Evolutionary conservation across 768 basidiomycete genomes (phyloP).

Genomic region (Cyclocybe aegerita): DNA sequence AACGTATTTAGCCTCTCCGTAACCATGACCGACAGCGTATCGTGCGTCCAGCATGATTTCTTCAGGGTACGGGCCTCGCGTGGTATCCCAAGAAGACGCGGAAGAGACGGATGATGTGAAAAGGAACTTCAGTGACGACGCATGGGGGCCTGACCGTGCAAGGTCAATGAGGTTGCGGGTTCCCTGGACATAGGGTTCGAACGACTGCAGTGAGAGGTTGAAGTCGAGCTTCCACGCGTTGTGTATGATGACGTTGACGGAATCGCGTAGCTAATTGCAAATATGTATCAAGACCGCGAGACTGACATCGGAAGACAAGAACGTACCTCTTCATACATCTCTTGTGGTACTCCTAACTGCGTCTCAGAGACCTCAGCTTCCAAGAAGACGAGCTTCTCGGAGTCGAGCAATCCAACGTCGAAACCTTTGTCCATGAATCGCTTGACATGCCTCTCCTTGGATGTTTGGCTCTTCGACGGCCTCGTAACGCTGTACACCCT

Average conservation of each 20-base stretch:
- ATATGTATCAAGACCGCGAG: too few species aligned
- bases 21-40: conserved; percentile 26
- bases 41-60: conserved; percentile 25
- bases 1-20: conserved; percentile 33
- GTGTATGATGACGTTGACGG: conserved; percentile 39
- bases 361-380: conserved; percentile 34
- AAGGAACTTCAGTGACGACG: conserved; percentile 31
- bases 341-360: conserved; percentile 26
- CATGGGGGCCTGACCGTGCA: conserved; percentile 26
- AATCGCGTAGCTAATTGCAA: conserved; percentile 22
- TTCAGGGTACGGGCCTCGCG: conserved; percentile 30
- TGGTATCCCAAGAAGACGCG: conserved; percentile 27
- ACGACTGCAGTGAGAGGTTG: conserved; percentile 40
- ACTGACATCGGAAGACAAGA: background rate
- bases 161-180: conserved; percentile 41
- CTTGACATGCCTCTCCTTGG: conserved; percentile 21
- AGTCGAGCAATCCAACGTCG: conserved; percentile 24
- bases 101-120: conserved; percentile 37
- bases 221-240: conserved; percentile 50
- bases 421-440: conserved; percentile 34
- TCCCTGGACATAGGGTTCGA: conserved; percentile 40
- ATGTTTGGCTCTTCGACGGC: conserved; percentile 9
- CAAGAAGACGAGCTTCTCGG: conserved; percentile 32
- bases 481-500: conserved; percentile 35
- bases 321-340: conserved; percentile 29